Evolutionary conservation across 2,329 filamentous ascomycete species (phyloP).

Genomic region (Zasmidium angulare): DNA sequence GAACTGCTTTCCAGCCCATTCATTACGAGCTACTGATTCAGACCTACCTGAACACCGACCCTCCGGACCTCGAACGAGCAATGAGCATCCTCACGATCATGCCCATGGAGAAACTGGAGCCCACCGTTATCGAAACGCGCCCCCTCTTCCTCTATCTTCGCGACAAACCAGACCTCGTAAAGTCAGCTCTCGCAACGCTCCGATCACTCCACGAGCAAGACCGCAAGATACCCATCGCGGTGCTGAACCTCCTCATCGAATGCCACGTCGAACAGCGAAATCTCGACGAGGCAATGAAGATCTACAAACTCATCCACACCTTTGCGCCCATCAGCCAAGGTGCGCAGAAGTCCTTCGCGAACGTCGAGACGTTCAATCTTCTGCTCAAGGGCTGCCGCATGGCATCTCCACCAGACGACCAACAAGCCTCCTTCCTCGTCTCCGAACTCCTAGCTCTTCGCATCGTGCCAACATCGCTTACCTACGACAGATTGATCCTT

Average conservation of each 20-base stretch:
- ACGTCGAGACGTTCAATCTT: slow-evolving; percentile 61
- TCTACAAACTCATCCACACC: slow-evolving; percentile 61
- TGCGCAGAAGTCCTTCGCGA: slow-evolving; percentile 31
- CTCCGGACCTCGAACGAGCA: slow-evolving; percentile 61
- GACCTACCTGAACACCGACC: slow-evolving; percentile 59
- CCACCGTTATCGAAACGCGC: slow-evolving; percentile 61
- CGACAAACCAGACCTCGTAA: slow-evolving; percentile 46
- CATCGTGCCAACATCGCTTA: slow-evolving; percentile 56
- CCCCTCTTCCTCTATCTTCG: slow-evolving; percentile 60
- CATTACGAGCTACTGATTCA: slow-evolving; percentile 82
- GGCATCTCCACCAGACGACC: slow-evolving; percentile 41
- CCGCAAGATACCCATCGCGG: slow-evolving; percentile 52
- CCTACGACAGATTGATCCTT: slow-evolving; percentile 63
- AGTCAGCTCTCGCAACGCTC: slow-evolving; percentile 58
- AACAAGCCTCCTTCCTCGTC: slow-evolving; percentile 61
- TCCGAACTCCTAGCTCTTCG: slow-evolving; percentile 60
- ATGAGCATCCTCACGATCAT: slow-evolving; percentile 73
- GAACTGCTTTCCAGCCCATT: slow-evolving; percentile 58
- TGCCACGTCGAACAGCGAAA: slow-evolving; percentile 46
- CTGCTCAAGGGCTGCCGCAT: slow-evolving; percentile 40
- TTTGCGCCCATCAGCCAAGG: slow-evolving; percentile 30
- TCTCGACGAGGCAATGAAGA: slow-evolving; percentile 54
- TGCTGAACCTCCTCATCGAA: slow-evolving; percentile 55
- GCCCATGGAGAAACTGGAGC: slow-evolving; percentile 60
- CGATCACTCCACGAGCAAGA: slow-evolving; percentile 53